phyloP scores from a whole-genome alignment of 139 green algal species.

The Chlamydomonas applanata region DNA sequence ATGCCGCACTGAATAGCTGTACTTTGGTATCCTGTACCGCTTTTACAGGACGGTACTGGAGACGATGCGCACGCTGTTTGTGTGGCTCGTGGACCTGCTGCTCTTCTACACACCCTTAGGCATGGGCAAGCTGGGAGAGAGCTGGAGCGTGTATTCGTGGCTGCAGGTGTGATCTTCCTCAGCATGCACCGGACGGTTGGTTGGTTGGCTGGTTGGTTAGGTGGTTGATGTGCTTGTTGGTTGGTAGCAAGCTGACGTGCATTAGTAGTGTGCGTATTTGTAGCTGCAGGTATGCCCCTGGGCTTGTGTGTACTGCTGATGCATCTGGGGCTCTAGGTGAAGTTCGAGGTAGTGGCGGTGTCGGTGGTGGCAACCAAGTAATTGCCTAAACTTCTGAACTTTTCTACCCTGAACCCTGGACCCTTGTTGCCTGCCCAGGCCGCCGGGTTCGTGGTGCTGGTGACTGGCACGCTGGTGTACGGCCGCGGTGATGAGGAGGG shows the following conservation, averaged over 20 bases:
- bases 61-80: conserved; percentile 75
- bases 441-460: conserved; percentile 52
- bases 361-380: too few species aligned
- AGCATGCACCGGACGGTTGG: too few species aligned
- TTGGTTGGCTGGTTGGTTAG: too few species aligned
- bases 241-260: background rate
- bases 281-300: background rate
- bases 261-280: background rate
- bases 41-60: conserved; percentile 65
- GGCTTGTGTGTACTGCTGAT: background rate
- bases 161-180: conserved; percentile 54
- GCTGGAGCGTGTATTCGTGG: conserved; percentile 51
- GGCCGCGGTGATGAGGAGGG: conserved; percentile 43
- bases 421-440: conserved; percentile 1
- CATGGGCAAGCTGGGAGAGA: conserved; percentile 54
- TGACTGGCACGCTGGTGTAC: conserved; percentile 49
- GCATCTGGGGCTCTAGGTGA: too few species aligned
- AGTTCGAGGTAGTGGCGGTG: too few species aligned
- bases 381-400: too few species aligned
- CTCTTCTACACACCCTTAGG: conserved; percentile 61
- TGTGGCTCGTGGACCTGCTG: conserved; percentile 66
- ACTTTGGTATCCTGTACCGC: background rate
- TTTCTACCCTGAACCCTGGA: too few species aligned
- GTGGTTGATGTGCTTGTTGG: background rate
- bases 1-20: background rate